Evolutionary conservation across 768 basidiomycete species (phyloP), one percentile per base, ranked within the genome.

Genomic region (Tricholoma sp.): DNA sequence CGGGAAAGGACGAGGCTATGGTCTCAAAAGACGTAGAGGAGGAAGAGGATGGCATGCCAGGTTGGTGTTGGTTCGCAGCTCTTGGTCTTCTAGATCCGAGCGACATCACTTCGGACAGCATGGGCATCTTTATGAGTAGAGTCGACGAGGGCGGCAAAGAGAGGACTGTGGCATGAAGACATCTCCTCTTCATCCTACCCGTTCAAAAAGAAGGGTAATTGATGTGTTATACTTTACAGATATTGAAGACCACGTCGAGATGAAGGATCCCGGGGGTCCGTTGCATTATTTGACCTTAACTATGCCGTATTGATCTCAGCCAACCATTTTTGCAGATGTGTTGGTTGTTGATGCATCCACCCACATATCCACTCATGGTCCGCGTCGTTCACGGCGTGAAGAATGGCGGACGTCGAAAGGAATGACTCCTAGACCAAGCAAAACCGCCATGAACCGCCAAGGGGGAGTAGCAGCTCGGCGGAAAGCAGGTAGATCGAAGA

Each of bases 361-460:
- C 50, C 69, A 67, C 19, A 77, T 94, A 60, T 94, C 92, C 8
- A 95, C 93, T 2, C 90, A 94, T 64, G 93, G 92, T 11, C 81
- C 86, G 2, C 83, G 91, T 31, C 76, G 79, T 51, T 88, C 89
- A 50, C 76, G 93, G 58, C 78, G 89, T 60, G 92, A 93, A 67
- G 78, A 84, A 61, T 95, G 93, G 93, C 76, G 91, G 67, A 73
- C 73, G 56, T 86, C 91, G 21, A 95, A 93, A 68, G 93, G 93
- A 29, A 65, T 90, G 70, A 66, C 74, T 7, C 71, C 83, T 22
- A 68, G 80, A 61, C 76, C 81, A 7, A 76, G 75, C 59, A 67
- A 77, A 8, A 74, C 68, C 39, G 82, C 80, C 32, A 79, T 85
- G 78, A 90, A 89, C 65, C 79, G 84, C 35, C 86, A 90, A 66